A percentile compares a stretch with the other conserved stretches of the same genome.
Evolutionary conservation across 176 grass and related monocot species (phyloP).

Genomic region (Poa pratensis): DNA sequence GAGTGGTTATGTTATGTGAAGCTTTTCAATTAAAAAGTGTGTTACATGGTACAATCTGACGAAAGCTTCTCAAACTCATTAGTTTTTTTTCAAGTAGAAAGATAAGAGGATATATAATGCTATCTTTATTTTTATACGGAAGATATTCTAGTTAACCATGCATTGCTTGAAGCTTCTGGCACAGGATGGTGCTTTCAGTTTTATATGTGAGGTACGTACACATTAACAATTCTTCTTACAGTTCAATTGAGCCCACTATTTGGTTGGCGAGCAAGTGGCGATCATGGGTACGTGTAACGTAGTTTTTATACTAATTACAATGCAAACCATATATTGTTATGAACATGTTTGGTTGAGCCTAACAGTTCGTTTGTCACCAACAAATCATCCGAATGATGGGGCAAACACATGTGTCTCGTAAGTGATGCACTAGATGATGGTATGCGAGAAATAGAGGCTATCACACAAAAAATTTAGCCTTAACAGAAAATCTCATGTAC

Average conservation of each 20-base stretch:
- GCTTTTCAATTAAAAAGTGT: constrained; percentile 16
- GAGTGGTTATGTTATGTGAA: constrained; percentile 18
- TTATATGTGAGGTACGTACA: constrained; percentile 24
- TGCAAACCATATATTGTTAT: neutral
- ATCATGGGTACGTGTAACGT: neutral
- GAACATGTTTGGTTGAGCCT: neutral
- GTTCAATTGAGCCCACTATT: neutral
- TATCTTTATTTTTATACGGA: neutral
- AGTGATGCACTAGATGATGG: neutral
- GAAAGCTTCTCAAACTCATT: neutral
- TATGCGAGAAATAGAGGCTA: too few species aligned
- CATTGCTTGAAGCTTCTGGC: constrained; percentile 19
- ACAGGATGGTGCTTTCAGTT: constrained; percentile 14
- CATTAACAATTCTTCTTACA: neutral
- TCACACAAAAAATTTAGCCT: too few species aligned
- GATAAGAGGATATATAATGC: neutral
- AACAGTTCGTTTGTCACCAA: neutral
- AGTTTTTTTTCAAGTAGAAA: neutral
- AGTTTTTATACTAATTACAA: neutral
- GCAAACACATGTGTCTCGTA: neutral
- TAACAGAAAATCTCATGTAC: too few species aligned
- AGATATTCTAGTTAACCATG: constrained; percentile 5
- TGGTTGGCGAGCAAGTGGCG: neutral
- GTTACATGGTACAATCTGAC: constrained; percentile 19
- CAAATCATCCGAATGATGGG: neutral